A percentile compares a stretch with the other conserved stretches of the same genome.
phyloP scores from a whole-genome alignment of 371 early-diverging fungal genomes.

The Mortierella sp. region DNA sequence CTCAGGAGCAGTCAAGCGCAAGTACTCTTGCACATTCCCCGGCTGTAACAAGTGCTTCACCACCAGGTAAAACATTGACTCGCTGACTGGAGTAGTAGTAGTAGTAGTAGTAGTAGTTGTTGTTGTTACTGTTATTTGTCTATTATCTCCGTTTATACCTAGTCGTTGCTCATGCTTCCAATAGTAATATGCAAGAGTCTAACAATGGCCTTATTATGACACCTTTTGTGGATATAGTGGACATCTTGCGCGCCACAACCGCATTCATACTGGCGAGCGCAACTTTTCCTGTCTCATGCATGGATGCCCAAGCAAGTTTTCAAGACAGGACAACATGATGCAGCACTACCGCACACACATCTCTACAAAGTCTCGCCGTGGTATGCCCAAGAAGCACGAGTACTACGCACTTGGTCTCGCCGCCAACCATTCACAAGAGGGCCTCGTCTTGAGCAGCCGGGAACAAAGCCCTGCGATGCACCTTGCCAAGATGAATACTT shows the following conservation, averaged over 20 bases:
- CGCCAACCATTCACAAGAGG: conserved; percentile 43
- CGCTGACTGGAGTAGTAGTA: too few species aligned
- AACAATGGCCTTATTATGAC: background rate
- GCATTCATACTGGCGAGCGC: conserved; percentile 95
- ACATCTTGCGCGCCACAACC: conserved; percentile 90
- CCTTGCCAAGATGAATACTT: conserved; percentile 29
- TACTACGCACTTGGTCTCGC: conserved; percentile 2
- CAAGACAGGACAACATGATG: conserved; percentile 94
- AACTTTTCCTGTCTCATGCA: conserved; percentile 88
- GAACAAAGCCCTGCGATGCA: conserved; percentile 38
- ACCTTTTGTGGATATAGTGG: conserved; percentile 63
- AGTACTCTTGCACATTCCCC: conserved; percentile 66
- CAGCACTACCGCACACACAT: conserved; percentile 91
- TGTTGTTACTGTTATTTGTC: too few species aligned
- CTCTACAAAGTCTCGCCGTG: conserved; percentile 80
- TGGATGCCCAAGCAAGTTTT: conserved; percentile 87
- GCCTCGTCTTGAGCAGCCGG: conserved; percentile 17
- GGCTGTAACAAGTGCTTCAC: conserved; percentile 74
- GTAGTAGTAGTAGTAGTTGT: too few species aligned
- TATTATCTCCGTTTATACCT: background rate
- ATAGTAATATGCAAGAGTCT: background rate
- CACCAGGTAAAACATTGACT: conserved; percentile 62
- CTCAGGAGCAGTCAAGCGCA: conserved; percentile 54
- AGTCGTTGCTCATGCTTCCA: background rate
- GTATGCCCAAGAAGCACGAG: conserved; percentile 46